These are phyloP conservation scores for Candida sphagnicola DNA, from an alignment of 805 yeast genomes.

Conservation along the genomic window DNA sequence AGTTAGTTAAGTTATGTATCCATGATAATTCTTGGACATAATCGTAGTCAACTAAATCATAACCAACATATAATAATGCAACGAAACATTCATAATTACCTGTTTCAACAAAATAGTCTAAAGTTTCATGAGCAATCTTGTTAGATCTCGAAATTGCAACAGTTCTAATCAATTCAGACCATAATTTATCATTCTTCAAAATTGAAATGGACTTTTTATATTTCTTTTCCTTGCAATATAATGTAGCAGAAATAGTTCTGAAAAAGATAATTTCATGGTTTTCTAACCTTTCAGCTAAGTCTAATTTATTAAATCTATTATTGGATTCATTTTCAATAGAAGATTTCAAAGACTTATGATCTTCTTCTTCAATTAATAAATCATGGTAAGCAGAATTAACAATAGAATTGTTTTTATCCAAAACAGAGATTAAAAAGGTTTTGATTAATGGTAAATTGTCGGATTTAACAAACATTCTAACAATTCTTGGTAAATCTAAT, in stretches of 20 bases:
- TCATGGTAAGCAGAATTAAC: constrained; percentile 96
- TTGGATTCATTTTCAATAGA: constrained; percentile 74
- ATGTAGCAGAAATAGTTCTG: constrained; percentile 92
- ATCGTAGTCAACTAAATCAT: constrained; percentile 74
- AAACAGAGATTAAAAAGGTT: constrained; percentile 88
- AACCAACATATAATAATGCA: constrained; percentile 83
- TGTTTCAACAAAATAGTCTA: constrained; percentile 91
- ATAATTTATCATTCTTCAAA: constrained; percentile 85
- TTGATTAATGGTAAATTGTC: constrained; percentile 95
- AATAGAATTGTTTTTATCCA: constrained; percentile 83
- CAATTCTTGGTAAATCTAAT: constrained; percentile 91
- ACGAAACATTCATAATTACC: constrained; percentile 95
- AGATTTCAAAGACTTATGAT: constrained; percentile 81
- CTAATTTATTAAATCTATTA: constrained; percentile 89
- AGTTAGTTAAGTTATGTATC: constrained; percentile 81
- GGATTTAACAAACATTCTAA: constrained; percentile 88
- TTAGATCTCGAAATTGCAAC: constrained; percentile 76
- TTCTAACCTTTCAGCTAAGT: constrained; percentile 88
- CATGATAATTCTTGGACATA: constrained; percentile 86
- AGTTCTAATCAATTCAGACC: constrained; percentile 92
- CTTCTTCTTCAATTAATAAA: constrained; percentile 92
- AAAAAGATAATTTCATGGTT: constrained; percentile 87
- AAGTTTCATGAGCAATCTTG: constrained; percentile 83
- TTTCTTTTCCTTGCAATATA: constrained; percentile 92
- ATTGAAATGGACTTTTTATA: constrained; percentile 86